Conservation (phyloP, 1,284 basidiomycete genomes). For the Schizopora paradoxa region DNA sequence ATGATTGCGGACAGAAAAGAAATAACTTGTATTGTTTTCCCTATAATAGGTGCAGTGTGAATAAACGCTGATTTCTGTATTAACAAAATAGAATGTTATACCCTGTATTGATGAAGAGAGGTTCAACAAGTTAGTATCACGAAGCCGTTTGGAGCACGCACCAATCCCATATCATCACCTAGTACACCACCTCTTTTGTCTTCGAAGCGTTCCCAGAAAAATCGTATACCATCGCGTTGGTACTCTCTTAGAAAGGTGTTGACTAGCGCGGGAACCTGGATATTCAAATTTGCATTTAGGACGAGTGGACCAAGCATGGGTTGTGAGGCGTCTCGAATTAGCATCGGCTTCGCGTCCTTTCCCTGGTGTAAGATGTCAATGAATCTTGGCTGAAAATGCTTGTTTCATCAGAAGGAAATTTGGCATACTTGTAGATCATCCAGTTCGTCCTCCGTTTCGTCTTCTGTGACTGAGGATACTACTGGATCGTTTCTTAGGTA, state of each 20-base stretch:
- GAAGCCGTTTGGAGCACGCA: slow-evolving; percentile 31
- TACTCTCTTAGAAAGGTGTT: slow-evolving; percentile 81
- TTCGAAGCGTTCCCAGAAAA: slow-evolving; percentile 66
- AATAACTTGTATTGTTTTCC: slow-evolving; percentile 88
- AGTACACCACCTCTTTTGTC: slow-evolving; percentile 66
- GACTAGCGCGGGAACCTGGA: slow-evolving; percentile 64
- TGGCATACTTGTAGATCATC: slow-evolving; percentile 4
- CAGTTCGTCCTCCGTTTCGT: slow-evolving; percentile 16
- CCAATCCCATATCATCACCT: slow-evolving; percentile 88
- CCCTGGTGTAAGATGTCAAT: slow-evolving; percentile 25
- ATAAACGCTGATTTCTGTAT: too few relatives aligned
- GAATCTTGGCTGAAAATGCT: background rate
- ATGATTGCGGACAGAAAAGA: slow-evolving; percentile 83
- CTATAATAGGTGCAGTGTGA: too few relatives aligned
- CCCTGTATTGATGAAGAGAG: too few relatives aligned
- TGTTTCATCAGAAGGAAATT: background rate
- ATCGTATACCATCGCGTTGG: slow-evolving; percentile 76
- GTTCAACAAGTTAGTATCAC: background rate
- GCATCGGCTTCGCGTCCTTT: slow-evolving; percentile 45
- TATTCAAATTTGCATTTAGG: slow-evolving; percentile 40
- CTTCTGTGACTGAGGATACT: slow-evolving; percentile 9
- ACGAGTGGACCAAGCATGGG: slow-evolving; percentile 36
- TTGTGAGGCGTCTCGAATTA: slow-evolving; percentile 43
- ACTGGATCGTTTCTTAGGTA: slow-evolving; percentile 1
- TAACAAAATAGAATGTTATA: too few relatives aligned